These are phyloP conservation scores for Acorus calamus DNA, from an alignment of 106 monocot genomes.

Conservation along the genomic window DNA sequence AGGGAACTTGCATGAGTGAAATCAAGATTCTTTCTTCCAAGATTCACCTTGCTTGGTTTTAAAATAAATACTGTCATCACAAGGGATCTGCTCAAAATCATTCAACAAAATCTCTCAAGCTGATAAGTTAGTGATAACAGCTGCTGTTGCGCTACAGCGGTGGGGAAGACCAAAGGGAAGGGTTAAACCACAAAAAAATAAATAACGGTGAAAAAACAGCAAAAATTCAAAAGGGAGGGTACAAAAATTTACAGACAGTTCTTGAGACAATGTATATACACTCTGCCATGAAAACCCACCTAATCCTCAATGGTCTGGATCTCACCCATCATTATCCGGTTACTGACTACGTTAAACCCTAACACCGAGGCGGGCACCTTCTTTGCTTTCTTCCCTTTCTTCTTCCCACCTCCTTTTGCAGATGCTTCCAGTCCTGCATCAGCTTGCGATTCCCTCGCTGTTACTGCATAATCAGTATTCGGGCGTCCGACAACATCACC, in stretches of 20 bases:
- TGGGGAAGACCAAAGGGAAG: too few species aligned
- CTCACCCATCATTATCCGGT: constrained; percentile 98
- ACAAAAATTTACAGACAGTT: constrained; percentile 20
- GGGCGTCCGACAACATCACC: neutral
- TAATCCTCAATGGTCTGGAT: constrained; percentile 77
- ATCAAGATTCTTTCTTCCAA: too few species aligned
- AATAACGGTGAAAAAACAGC: too few species aligned
- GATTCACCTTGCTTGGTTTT: too few species aligned
- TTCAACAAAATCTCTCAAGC: too few species aligned
- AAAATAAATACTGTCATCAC: too few species aligned
- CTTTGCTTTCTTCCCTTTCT: constrained; percentile 89
- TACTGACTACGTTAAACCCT: constrained; percentile 86
- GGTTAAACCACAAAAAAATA: too few species aligned
- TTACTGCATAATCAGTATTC: neutral
- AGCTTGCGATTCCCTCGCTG: neutral
- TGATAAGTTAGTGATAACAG: too few species aligned
- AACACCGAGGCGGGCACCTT: constrained; percentile 60
- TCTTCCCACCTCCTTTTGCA: constrained; percentile 39
- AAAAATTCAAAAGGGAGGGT: too few species aligned
- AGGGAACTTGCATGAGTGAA: too few species aligned
- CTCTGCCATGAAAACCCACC: neutral
- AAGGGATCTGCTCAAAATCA: too few species aligned
- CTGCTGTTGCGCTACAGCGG: too few species aligned
- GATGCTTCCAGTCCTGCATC: constrained; percentile 22
- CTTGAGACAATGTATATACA: constrained; percentile 27